Percentiles rank a stretch among this genome's conserved stretches.
Conservation (phyloP, 176 grass and related monocot genomes). For the Melocanna baccifera region DNA sequence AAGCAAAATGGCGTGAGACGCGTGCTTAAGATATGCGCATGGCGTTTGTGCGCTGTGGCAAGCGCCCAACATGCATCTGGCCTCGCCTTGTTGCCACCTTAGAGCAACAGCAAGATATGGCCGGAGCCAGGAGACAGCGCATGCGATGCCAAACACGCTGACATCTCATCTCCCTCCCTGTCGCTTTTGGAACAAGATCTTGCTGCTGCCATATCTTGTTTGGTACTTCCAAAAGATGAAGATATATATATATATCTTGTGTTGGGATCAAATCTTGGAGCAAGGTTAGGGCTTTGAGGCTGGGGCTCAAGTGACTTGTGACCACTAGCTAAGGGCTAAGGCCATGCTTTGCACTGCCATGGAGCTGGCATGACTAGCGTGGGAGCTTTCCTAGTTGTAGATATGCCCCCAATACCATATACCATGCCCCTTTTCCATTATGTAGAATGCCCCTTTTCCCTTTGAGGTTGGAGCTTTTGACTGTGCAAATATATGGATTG, state of each 20-base stretch:
- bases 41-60: not conserved
- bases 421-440: not conserved
- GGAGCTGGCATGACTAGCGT: not conserved
- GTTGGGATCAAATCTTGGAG: not conserved
- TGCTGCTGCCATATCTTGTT: slow-evolving; percentile 44
- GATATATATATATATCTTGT: not conserved
- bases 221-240: slow-evolving; percentile 26
- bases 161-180: not conserved
- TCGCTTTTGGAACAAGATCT: slow-evolving; percentile 12
- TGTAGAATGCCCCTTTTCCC: too few relatives aligned
- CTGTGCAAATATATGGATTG: too few relatives aligned
- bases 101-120: slow-evolving; percentile 28
- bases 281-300: not conserved
- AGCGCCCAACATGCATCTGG: not conserved
- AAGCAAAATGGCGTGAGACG: not conserved
- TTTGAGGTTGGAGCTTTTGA: too few relatives aligned
- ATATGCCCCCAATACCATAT: not conserved
- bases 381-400: not conserved
- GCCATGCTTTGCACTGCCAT: not conserved
- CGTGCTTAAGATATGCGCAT: not conserved
- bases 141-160: not conserved
- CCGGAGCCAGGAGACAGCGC: not conserved
- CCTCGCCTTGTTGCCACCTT: slow-evolving; percentile 28
- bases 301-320: too few relatives aligned
- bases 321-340: too few relatives aligned